Evolutionary conservation across 148 eudicot genomes (phyloP).

Genomic region (Salicornia ramosissima): DNA sequence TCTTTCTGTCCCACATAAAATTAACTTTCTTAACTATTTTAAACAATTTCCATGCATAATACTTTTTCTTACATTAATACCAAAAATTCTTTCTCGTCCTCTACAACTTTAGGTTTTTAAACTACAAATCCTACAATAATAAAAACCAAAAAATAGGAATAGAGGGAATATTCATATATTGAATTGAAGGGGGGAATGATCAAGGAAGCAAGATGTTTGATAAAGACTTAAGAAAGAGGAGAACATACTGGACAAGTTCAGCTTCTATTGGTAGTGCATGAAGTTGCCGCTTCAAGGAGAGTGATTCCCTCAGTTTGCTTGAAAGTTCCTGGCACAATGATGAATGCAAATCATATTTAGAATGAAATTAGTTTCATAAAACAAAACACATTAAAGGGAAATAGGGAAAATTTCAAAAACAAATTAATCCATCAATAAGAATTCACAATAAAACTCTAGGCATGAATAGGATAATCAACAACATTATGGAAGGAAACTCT

Average conservation of each 20-base stretch:
- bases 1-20: too few relatives aligned
- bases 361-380: neutral
- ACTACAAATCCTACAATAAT: too few relatives aligned
- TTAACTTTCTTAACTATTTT: too few relatives aligned
- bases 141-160: too few relatives aligned
- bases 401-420: neutral
- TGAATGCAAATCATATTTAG: neutral
- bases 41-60: too few relatives aligned
- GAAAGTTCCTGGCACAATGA: constrained; percentile 44
- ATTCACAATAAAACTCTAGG: neutral
- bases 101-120: too few relatives aligned
- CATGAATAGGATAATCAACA: neutral
- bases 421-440: neutral
- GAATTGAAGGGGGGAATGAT: too few relatives aligned
- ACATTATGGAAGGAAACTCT: neutral
- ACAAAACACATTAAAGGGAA: neutral
- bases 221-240: constrained; percentile 18
- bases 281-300: constrained; percentile 46
- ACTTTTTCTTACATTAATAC: too few relatives aligned
- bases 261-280: constrained; percentile 56
- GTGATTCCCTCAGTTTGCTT: constrained; percentile 40
- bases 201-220: neutral
- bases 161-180: too few relatives aligned
- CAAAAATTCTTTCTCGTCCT: too few relatives aligned
- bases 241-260: constrained; percentile 58